Evolutionary conservation across 148 eudicot species (phyloP), one percentile per base, ranked within the genome.

Genomic region (Persicaria maculosa): DNA sequence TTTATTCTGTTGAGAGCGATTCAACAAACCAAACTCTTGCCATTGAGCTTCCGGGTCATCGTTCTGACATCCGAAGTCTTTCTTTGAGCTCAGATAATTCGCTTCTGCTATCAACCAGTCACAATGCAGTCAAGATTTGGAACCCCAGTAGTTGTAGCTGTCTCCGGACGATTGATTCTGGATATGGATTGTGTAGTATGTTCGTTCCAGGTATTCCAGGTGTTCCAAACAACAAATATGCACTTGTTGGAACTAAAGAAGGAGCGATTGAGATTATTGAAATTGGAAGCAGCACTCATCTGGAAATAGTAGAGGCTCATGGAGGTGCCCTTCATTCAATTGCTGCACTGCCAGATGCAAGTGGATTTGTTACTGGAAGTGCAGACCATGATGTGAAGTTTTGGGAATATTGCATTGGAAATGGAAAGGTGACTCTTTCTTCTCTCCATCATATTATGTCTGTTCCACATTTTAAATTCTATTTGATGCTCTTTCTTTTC

Each of bases 41-140:
- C 69, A 82, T 95, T 85, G 99, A 95, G 83, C 96, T 95, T 54
- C 92, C 86, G 69, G 99, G 97, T 44, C 97, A 95, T 75, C 96
- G 96, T 70, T 86, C 97, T 75, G 99, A 86, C 81, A 86, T 95
- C 61, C 88, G 99, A 83, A 95, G 99, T 79, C 88, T 95, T 47
- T 79, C 90, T 43, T 94, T 95, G 73, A 92, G 97, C 82, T 84
- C 92, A 36, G 97, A 95, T 81, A 92, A 89, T 79, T 86, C 96
- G 44, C 99, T 95, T 85, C 81, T 95, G 72, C 75, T 95, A 90
- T 89, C 97, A 57, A 95, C 99, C 71, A 92, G 91, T 81, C 99
- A 95, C 78, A 90, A 84, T 79, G 79, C 93, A 5, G 88, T 88
- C 50, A 95, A 95, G 85, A 90, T 95, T 80, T 95, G 99, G 99